These are phyloP conservation scores for Chlorella sorokiniana DNA, from an alignment of 139 green algal species.

Conservation along the genomic window DNA sequence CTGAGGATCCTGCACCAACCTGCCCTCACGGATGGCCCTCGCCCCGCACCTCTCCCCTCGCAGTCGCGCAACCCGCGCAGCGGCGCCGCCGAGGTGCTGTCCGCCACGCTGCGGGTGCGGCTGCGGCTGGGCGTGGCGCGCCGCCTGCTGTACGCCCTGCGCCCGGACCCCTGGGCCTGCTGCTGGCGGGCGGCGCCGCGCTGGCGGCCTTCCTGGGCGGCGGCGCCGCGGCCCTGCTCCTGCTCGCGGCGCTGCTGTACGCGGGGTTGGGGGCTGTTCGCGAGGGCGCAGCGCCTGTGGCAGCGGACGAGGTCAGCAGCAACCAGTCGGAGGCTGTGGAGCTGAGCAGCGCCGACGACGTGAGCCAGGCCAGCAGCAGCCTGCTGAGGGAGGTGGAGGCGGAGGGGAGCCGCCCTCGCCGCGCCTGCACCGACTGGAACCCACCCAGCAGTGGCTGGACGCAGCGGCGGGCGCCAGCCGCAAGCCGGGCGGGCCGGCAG, in stretches of 20 bases:
- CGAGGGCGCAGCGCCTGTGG: background rate
- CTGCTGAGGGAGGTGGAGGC: constrained; percentile 14
- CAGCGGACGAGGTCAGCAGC: constrained; percentile 7
- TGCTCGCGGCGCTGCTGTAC: constrained; percentile 30
- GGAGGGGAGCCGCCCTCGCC: constrained; percentile 22
- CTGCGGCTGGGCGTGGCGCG: constrained; percentile 37
- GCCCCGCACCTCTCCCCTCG: no score
- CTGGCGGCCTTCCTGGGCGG: constrained; percentile 19
- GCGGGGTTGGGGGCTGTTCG: background rate
- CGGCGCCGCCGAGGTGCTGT: constrained; percentile 40
- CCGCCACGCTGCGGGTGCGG: constrained; percentile 26
- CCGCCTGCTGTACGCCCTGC: constrained; percentile 34
- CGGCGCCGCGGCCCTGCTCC: background rate
- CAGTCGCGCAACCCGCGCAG: constrained; percentile 14
- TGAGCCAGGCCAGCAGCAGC: constrained; percentile 23
- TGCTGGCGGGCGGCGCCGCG: constrained; percentile 13
- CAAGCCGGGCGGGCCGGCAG: background rate
- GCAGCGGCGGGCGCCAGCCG: background rate
- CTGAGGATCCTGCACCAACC: no score
- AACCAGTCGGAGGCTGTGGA: background rate
- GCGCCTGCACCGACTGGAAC: background rate
- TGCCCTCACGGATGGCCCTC: no score
- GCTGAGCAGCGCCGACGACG: background rate
- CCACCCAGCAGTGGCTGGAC: background rate
- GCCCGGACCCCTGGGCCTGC: constrained; percentile 31